phyloP scores from a whole-genome alignment of 805 yeast genomes.

The Yarrowia deformans region DNA sequence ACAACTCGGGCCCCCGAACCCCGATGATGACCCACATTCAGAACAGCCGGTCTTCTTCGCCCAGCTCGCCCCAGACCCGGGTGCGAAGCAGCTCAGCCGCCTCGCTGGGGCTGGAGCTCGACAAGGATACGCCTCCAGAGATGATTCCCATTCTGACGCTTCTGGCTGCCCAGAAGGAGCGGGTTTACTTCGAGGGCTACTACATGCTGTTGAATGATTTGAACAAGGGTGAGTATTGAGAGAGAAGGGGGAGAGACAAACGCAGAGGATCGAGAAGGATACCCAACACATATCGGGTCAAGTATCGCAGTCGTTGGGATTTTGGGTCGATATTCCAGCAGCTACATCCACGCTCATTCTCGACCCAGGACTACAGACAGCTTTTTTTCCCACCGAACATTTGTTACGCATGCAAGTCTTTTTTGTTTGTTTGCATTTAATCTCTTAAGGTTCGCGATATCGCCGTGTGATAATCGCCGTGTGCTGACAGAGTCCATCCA shows the following conservation, averaged over 20 bases:
- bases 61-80: constrained; percentile 17
- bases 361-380: not conserved
- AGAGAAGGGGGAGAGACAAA: not conserved
- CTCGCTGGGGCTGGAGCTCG: constrained; percentile 33
- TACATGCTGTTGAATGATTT: constrained; percentile 55
- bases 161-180: constrained; percentile 70
- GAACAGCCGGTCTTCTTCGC: constrained; percentile 24
- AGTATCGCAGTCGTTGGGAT: too few species aligned
- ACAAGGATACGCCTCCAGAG: constrained; percentile 61
- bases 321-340: too few species aligned
- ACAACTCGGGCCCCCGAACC: constrained; percentile 27
- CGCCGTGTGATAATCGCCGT: constrained; percentile 24
- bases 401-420: not conserved
- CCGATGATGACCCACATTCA: constrained; percentile 17
- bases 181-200: constrained; percentile 67
- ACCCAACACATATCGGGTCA: too few species aligned
- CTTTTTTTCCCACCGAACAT: not conserved
- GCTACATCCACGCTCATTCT: too few species aligned
- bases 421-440: constrained; percentile 32
- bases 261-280: too few species aligned
- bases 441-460: constrained; percentile 18
- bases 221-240: constrained; percentile 42
- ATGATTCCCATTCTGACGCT: constrained; percentile 75
- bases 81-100: constrained; percentile 8
- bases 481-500: not conserved